Conservation (phyloP, 352 stramenopile genomes). For the Pythium coloratum region DNA sequence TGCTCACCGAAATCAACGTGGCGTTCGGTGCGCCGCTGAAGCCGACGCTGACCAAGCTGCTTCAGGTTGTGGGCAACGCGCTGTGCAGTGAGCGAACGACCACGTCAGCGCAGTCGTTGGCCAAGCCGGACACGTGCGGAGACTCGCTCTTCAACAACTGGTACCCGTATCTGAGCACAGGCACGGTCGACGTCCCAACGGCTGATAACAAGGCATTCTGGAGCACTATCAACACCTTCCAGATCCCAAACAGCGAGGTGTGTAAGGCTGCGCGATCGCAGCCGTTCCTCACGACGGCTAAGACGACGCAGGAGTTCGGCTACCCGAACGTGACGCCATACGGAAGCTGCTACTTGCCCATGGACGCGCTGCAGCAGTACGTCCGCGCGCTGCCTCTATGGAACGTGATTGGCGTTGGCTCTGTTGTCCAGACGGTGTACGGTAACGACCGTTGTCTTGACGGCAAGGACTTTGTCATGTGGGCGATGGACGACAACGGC, state of each 20-base stretch:
- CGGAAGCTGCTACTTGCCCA: constrained; percentile 15
- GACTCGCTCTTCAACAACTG: constrained; percentile 8
- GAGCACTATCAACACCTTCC: constrained; percentile 14
- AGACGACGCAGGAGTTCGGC: constrained; percentile 14
- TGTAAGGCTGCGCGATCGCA: constrained; percentile 15
- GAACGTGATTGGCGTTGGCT: not conserved
- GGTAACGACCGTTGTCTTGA: not conserved
- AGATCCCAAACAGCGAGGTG: constrained; percentile 20
- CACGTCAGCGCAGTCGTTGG: not conserved
- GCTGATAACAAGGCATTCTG: constrained; percentile 3
- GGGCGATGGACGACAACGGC: constrained; percentile 5
- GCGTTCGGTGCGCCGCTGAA: constrained; percentile 2
- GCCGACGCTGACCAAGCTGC: constrained; percentile 2
- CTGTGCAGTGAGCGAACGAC: constrained; percentile 1
- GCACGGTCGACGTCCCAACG: not conserved
- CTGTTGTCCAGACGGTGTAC: constrained; percentile 3
- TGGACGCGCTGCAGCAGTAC: constrained; percentile 21
- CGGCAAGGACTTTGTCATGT: constrained; percentile 10
- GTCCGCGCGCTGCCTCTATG: constrained; percentile 13
- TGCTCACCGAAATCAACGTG: not conserved
- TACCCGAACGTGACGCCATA: not conserved
- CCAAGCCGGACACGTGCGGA: constrained; percentile 4
- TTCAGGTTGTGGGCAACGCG: constrained; percentile 12
- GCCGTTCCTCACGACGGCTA: constrained; percentile 15
- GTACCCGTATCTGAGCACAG: not conserved